These are phyloP conservation scores for Lichtheimia ornata DNA, from an alignment of 371 early-diverging fungal species.

Conservation along the genomic window DNA sequence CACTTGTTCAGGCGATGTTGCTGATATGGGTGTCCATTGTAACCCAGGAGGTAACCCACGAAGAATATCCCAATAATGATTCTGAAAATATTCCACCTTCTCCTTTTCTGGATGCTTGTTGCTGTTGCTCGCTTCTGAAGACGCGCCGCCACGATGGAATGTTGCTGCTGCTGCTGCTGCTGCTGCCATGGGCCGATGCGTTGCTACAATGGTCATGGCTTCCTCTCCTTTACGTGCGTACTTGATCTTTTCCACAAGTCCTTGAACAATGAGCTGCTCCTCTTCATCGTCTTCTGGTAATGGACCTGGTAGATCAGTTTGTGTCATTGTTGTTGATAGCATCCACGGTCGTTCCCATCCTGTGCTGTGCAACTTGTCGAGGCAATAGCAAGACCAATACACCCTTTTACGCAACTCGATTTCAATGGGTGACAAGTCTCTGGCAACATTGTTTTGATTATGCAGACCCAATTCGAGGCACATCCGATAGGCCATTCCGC, in stretches of 20 bases:
- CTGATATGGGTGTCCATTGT: constrained; percentile 32
- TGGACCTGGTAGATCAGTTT: constrained; percentile 3
- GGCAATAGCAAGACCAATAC: constrained; percentile 35
- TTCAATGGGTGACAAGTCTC: constrained; percentile 12
- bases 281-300: constrained; percentile 15
- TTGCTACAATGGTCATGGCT: background rate
- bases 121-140: background rate
- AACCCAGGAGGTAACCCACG: constrained; percentile 23
- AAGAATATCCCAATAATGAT: constrained; percentile 11
- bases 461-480: constrained; percentile 48
- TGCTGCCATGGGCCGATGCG: background rate
- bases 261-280: constrained; percentile 8
- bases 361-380: constrained; percentile 32
- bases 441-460: constrained; percentile 18
- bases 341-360: constrained; percentile 41
- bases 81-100: constrained; percentile 4
- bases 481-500: constrained; percentile 48
- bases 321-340: constrained; percentile 17
- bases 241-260: constrained; percentile 7
- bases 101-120: constrained; percentile 1
- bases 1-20: constrained; percentile 22
- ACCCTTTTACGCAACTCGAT: constrained; percentile 29
- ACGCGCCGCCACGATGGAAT: background rate
- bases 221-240: constrained; percentile 13
- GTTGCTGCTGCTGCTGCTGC: too few relatives aligned